These are phyloP conservation scores for Fomitopsis schrenkii DNA, from an alignment of 1,284 basidiomycete species.

Conservation along the genomic window DNA sequence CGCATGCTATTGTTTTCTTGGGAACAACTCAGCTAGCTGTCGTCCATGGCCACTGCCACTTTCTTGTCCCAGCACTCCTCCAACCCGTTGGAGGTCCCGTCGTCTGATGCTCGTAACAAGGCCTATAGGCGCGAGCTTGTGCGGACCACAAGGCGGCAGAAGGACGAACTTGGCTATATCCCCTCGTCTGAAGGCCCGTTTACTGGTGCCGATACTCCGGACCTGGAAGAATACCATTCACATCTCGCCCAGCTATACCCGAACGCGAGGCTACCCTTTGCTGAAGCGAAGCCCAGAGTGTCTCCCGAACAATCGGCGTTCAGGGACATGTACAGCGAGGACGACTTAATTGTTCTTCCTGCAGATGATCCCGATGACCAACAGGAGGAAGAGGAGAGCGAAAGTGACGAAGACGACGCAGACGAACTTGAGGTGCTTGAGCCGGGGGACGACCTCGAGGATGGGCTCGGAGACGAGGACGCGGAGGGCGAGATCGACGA, in stretches of 20 bases:
- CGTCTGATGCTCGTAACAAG: constrained; percentile 57
- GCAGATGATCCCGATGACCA: constrained; percentile 8
- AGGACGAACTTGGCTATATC: constrained; percentile 24
- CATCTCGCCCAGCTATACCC: constrained; percentile 46
- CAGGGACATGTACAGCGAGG: constrained; percentile 50
- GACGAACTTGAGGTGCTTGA: constrained; percentile 17
- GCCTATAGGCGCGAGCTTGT: constrained; percentile 34
- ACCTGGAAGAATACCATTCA: constrained; percentile 46
- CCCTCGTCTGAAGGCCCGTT: constrained; percentile 50
- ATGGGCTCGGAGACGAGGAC: constrained; percentile 12
- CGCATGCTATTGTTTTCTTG: not conserved
- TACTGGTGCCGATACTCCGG: constrained; percentile 33
- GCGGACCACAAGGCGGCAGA: constrained; percentile 11
- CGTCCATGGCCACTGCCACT: constrained; percentile 27
- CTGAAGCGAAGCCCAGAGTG: not conserved
- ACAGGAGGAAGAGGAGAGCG: constrained; percentile 11
- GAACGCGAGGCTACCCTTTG: constrained; percentile 11
- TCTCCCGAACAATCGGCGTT: not conserved
- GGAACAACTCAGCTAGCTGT: constrained; percentile 8
- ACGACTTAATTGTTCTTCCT: constrained; percentile 28
- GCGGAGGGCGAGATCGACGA: constrained; percentile 10
- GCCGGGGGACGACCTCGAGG: constrained; percentile 20
- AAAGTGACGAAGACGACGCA: constrained; percentile 26
- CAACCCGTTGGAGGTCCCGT: constrained; percentile 68
- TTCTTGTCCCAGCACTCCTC: constrained; percentile 71